These are phyloP conservation scores for Cordia subcordata DNA, from an alignment of 257 asterid species.

Conservation along the genomic window DNA sequence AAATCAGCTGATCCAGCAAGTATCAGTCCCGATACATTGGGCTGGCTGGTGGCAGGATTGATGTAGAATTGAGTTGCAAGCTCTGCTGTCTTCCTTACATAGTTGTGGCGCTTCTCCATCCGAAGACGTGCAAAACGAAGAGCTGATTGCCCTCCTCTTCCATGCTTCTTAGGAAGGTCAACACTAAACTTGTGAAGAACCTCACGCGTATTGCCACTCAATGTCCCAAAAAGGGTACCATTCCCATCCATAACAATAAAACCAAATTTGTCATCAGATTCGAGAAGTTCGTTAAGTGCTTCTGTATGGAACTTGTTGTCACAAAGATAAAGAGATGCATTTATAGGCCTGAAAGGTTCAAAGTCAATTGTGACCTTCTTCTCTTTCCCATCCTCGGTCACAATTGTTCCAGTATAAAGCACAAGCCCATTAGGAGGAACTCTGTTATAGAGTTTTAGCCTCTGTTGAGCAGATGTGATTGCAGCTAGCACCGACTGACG, in stretches of 20 bases:
- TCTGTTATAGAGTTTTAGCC: constrained; percentile 18
- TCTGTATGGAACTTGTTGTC: constrained; percentile 23
- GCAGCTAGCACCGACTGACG: constrained; percentile 24
- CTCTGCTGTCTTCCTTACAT: constrained; percentile 18
- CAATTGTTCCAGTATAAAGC: constrained; percentile 18
- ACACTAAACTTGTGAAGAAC: constrained; percentile 20
- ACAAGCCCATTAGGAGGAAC: constrained; percentile 22
- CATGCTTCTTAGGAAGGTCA: constrained; percentile 20
- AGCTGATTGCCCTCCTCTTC: constrained; percentile 24
- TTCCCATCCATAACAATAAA: constrained; percentile 24
- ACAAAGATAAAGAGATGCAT: constrained; percentile 21
- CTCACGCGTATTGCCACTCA: constrained; percentile 17
- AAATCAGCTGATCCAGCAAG: constrained; percentile 21
- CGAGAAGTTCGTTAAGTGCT: constrained; percentile 16
- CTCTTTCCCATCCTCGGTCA: constrained; percentile 22
- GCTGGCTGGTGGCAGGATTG: constrained; percentile 22
- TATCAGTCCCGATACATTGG: constrained; percentile 21
- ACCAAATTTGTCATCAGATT: constrained; percentile 23
- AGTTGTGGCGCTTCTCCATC: constrained; percentile 22
- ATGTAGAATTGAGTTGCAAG: constrained; percentile 15
- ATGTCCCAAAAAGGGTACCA: constrained; percentile 21
- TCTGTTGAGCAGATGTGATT: constrained; percentile 23
- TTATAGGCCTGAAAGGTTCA: constrained; percentile 19
- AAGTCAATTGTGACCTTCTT: constrained; percentile 22
- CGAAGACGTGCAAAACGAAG: constrained; percentile 21